Conservation (phyloP, 352 stramenopile species). For the Pythium dissotocum region DNA sequence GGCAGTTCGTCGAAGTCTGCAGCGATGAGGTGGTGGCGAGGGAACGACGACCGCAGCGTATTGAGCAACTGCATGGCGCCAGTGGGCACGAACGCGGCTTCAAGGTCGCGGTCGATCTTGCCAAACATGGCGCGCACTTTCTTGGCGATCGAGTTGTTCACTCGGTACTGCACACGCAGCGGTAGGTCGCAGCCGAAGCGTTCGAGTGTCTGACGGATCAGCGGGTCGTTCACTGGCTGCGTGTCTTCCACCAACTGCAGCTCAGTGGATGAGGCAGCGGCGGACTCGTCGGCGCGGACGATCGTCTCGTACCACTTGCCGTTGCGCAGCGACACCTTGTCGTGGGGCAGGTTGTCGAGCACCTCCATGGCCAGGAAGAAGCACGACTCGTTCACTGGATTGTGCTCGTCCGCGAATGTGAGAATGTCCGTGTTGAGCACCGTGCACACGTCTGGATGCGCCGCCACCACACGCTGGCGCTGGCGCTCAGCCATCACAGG, state of each 20-base stretch:
- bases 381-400: slow-evolving; percentile 50
- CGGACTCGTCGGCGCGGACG: slow-evolving; percentile 36
- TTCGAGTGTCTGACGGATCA: slow-evolving; percentile 74
- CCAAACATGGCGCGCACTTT: slow-evolving; percentile 52
- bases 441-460: slow-evolving; percentile 63
- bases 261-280: neutral
- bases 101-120: slow-evolving; percentile 47
- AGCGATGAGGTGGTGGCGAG: slow-evolving; percentile 85
- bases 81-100: slow-evolving; percentile 86
- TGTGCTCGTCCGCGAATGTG: slow-evolving; percentile 65
- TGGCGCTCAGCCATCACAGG: slow-evolving; percentile 84
- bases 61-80: slow-evolving; percentile 87
- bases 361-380: slow-evolving; percentile 89
- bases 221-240: slow-evolving; percentile 59
- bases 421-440: slow-evolving; percentile 85
- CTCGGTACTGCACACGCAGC: slow-evolving; percentile 57
- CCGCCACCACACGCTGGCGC: slow-evolving; percentile 48
- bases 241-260: slow-evolving; percentile 45
- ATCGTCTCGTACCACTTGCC: slow-evolving; percentile 81
- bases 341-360: slow-evolving; percentile 90
- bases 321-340: slow-evolving; percentile 82
- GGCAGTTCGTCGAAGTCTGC: slow-evolving; percentile 89
- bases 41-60: slow-evolving; percentile 73
- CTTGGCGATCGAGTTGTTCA: slow-evolving; percentile 55
- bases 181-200: slow-evolving; percentile 77